phyloP scores from a whole-genome alignment of 2,329 filamentous ascomycete genomes.

The Fusarium siculi region DNA sequence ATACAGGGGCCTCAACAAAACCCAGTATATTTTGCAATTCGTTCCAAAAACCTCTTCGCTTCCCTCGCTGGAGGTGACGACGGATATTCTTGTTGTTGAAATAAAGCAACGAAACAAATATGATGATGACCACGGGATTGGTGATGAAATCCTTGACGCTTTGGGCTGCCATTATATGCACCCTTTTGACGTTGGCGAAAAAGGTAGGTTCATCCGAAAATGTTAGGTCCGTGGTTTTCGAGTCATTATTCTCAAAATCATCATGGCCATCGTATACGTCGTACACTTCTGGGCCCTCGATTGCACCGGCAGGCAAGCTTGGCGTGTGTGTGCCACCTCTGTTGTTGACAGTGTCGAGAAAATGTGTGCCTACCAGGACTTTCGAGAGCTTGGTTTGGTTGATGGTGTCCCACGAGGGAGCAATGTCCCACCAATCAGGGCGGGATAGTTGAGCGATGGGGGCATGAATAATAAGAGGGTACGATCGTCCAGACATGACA shows the following conservation, averaged over 20 bases:
- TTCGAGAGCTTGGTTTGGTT: constrained; percentile 63
- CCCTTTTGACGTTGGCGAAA: constrained; percentile 60
- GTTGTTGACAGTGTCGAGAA: constrained; percentile 58
- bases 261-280: constrained; percentile 27
- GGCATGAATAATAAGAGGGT: constrained; percentile 83
- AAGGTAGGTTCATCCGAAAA: constrained; percentile 54
- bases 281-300: constrained; percentile 32
- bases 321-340: constrained; percentile 50
- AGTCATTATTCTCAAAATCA: constrained; percentile 48
- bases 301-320: constrained; percentile 51
- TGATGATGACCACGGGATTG: constrained; percentile 63
- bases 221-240: constrained; percentile 43
- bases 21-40: constrained; percentile 36
- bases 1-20: neutral
- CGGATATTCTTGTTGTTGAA: constrained; percentile 60
- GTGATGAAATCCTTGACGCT: constrained; percentile 65
- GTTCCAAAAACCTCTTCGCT: constrained; percentile 44
- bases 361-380: constrained; percentile 78
- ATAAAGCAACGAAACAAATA: constrained; percentile 56
- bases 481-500: constrained; percentile 86
- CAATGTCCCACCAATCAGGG: constrained; percentile 60
- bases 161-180: constrained; percentile 62
- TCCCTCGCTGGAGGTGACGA: constrained; percentile 51
- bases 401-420: constrained; percentile 53
- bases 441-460: constrained; percentile 58